Evolutionary conservation across 2,329 filamentous ascomycete genomes (phyloP), one percentile per base, ranked within the genome.

Genomic region (Ascochyta pisi): DNA sequence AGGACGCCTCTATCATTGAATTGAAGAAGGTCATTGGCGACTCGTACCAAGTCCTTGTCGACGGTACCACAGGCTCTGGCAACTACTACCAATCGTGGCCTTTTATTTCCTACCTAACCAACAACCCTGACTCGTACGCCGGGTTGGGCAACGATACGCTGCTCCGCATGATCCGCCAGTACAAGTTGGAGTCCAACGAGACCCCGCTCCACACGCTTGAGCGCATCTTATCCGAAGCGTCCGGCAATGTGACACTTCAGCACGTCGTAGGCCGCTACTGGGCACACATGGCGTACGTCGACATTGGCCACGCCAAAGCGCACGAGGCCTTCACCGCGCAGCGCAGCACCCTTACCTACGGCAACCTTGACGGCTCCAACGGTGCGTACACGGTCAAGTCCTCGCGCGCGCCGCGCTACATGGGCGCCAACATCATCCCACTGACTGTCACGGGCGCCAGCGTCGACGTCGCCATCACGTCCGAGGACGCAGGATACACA

Each of bases 221-320:
- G 13, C 77, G 78, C 29, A 67, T 83, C 0, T 72, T 75, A 2
- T 59, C 7, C 66, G 61, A 62, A 4, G 70, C 63, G 7, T 60
- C 70, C 7, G 48, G 48, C 6, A 43, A 50, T 3, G 8, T 31
- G 23, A 71, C 69, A 3, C 73, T 74, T 15, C 76, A 77, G 16
- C 71, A 68, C 6, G 70, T 83, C 19, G 77, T 83, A 8, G 80
- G 76, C 6, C 70, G 73, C 15, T 83, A 83, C 69, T 83, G 81
- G 81, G 81, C 81, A 1, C 77, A 77, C 59, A 83, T 83, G 81
- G 81, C 81, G 5, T 81, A 78, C 54, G 79, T 78, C 16, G 81
- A 83, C 40, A 81, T 83, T 24, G 80, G 78, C 9, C 79, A 83
- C 58, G 56, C 73, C 1, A 73, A 73, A 6, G 78, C 78, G 1